Percentiles rank a stretch among this genome's conserved stretches.
Conservation (phyloP, 768 basidiomycete genomes). For the Psilocybe subaeruginosa region DNA sequence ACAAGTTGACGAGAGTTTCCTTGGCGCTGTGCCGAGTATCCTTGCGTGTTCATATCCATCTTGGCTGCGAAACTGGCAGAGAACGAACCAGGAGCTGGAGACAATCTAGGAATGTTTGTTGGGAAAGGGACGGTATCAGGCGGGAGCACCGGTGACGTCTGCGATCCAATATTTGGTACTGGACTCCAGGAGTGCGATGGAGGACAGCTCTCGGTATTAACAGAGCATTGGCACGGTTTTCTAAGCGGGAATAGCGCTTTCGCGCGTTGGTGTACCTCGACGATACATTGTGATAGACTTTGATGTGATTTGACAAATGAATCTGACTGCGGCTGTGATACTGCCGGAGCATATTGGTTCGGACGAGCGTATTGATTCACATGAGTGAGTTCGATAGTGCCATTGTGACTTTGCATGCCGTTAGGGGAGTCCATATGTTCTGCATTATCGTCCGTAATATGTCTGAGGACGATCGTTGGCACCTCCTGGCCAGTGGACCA, state of each 20-base stretch:
- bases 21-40: slow-evolving; percentile 10
- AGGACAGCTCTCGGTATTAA: slow-evolving; percentile 32
- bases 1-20: slow-evolving; percentile 11
- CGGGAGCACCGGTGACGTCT: slow-evolving; percentile 41
- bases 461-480: slow-evolving; percentile 43
- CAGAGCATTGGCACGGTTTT: slow-evolving; percentile 47
- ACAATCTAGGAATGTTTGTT: slow-evolving; percentile 14
- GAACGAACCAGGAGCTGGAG: slow-evolving; percentile 8
- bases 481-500: slow-evolving; percentile 50
- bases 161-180: slow-evolving; percentile 33
- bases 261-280: slow-evolving; percentile 48
- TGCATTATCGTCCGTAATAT: slow-evolving; percentile 34
- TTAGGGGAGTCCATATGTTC: slow-evolving; percentile 21
- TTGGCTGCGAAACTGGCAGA: slow-evolving; percentile 1
- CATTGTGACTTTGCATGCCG: slow-evolving; percentile 12
- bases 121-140: slow-evolving; percentile 13
- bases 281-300: slow-evolving; percentile 48
- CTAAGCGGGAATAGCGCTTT: slow-evolving; percentile 43
- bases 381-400: slow-evolving; percentile 8
- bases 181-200: slow-evolving; percentile 51
- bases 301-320: slow-evolving; percentile 44
- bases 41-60: neutral
- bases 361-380: slow-evolving; percentile 12
- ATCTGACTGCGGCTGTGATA: slow-evolving; percentile 30
- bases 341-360: slow-evolving; percentile 18